These are phyloP conservation scores for Boletus sp. DNA, from an alignment of 768 basidiomycete genomes.

Conservation along the genomic window DNA sequence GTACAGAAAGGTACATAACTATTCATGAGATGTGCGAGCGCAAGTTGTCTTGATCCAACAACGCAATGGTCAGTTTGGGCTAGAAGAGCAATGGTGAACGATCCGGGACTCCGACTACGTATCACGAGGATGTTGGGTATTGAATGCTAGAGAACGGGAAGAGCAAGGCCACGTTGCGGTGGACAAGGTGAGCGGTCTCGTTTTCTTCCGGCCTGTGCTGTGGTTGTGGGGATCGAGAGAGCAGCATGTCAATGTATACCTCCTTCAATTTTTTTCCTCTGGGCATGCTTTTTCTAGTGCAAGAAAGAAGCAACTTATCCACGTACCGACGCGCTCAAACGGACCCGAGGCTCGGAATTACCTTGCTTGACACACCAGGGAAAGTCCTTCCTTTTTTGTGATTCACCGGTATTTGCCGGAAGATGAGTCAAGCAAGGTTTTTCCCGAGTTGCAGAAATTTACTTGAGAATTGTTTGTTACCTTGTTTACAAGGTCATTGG, in stretches of 20 bases:
- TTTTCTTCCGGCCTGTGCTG: background rate
- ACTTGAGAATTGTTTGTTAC: constrained; percentile 95
- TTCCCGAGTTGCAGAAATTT: constrained; percentile 93
- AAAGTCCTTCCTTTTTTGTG: too few species aligned
- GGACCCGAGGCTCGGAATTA: too few species aligned
- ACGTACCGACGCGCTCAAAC: constrained; percentile 91
- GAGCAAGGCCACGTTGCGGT: constrained; percentile 80
- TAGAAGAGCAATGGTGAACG: constrained; percentile 27
- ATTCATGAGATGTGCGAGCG: constrained; percentile 84
- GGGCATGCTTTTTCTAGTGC: constrained; percentile 50
- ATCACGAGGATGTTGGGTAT: constrained; percentile 93
- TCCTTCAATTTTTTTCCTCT: background rate
- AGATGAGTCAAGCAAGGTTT: too few species aligned
- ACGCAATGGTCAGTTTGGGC: constrained; percentile 82
- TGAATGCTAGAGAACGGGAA: constrained; percentile 84
- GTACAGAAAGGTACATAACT: constrained; percentile 76
- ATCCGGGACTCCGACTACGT: too few species aligned
- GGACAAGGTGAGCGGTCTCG: constrained; percentile 72
- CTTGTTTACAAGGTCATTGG: too few species aligned
- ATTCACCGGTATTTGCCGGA: too few species aligned
- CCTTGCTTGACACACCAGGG: too few species aligned
- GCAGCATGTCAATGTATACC: constrained; percentile 1
- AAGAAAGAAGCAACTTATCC: constrained; percentile 99
- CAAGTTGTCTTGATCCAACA: constrained; percentile 86
- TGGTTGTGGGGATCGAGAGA: background rate